phyloP scores from a whole-genome alignment of 2,329 filamentous ascomycete species.

The Cladophialophora chaetospira region DNA sequence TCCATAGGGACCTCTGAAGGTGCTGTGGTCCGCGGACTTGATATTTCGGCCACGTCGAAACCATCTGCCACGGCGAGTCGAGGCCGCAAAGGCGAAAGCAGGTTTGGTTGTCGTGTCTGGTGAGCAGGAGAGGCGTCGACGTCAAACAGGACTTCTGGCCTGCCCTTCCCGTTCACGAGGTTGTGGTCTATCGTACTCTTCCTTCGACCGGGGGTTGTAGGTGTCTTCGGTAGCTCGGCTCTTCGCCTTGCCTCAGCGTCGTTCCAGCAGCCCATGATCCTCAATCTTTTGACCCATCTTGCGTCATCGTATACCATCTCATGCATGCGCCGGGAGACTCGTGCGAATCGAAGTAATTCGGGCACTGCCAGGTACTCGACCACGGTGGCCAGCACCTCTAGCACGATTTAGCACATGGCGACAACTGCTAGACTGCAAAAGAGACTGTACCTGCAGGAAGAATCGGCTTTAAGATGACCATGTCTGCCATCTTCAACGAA shows the following conservation, averaged over 20 bases:
- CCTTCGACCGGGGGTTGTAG: conserved; percentile 18
- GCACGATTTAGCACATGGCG: conserved; percentile 32
- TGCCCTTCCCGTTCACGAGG: conserved; percentile 33
- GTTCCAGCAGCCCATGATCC: conserved; percentile 89
- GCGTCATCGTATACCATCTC: conserved; percentile 99
- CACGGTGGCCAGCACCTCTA: conserved; percentile 84
- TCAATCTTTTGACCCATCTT: conserved; percentile 84
- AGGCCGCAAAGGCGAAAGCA: conserved; percentile 27
- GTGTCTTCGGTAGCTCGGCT: conserved; percentile 20
- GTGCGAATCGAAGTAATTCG: conserved; percentile 83
- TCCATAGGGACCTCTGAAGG: conserved; percentile 50
- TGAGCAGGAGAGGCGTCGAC: conserved; percentile 17
- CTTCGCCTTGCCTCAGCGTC: conserved; percentile 75
- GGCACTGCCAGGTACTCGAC: conserved; percentile 84
- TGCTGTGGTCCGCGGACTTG: conserved; percentile 40
- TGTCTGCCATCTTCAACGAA: conserved; percentile 76
- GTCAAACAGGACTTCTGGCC: conserved; percentile 31
- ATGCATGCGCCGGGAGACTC: conserved; percentile 79
- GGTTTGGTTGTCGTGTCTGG: conserved; percentile 16
- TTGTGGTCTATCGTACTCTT: conserved; percentile 27
- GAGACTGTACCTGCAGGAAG: conserved; percentile 71
- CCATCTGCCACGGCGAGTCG: conserved; percentile 60
- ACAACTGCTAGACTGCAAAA: conserved; percentile 10
- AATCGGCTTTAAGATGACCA: conserved; percentile 74
- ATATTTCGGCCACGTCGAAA: conserved; percentile 74